Evolutionary conservation across 441 rosid genomes (phyloP).

Genomic region (Populus hybrid): DNA sequence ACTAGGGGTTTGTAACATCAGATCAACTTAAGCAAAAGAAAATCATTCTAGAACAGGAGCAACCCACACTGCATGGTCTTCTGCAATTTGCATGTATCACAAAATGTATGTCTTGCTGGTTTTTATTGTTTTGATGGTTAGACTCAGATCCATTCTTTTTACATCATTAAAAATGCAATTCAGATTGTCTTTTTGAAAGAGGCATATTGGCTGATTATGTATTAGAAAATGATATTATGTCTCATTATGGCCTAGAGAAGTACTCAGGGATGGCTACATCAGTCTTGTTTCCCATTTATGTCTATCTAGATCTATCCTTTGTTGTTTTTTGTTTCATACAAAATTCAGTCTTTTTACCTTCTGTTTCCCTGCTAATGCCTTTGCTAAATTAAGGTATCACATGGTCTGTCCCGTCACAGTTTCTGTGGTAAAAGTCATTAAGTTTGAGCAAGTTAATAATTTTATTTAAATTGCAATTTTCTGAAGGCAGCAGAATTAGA

Average conservation of each 20-base stretch:
- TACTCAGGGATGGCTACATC: not conserved
- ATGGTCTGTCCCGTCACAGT: not conserved
- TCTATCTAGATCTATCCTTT: not conserved
- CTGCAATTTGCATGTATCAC: not conserved
- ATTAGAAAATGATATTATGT: not conserved
- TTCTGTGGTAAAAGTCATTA: slow-evolving; percentile 7
- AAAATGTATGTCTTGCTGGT: not conserved
- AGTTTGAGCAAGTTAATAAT: slow-evolving; percentile 17
- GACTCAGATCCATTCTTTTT: not conserved
- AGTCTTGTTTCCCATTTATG: not conserved
- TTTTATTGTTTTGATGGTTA: not conserved
- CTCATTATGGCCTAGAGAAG: not conserved
- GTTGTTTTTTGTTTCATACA: not conserved
- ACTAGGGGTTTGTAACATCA: not conserved
- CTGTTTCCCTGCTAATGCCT: not conserved
- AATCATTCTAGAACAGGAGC: slow-evolving; percentile 3
- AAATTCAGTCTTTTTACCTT: not conserved
- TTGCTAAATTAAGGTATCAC: slow-evolving; percentile 6
- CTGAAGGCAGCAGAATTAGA: slow-evolving; percentile 92
- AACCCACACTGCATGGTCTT: not conserved
- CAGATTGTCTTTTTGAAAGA: not conserved
- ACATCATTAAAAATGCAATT: not conserved
- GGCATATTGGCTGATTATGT: not conserved
- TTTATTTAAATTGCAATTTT: slow-evolving; percentile 20
- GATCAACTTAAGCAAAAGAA: not conserved